phyloP scores from a whole-genome alignment of 2,329 filamentous ascomycete species.

The Delphinella strobiligena region DNA sequence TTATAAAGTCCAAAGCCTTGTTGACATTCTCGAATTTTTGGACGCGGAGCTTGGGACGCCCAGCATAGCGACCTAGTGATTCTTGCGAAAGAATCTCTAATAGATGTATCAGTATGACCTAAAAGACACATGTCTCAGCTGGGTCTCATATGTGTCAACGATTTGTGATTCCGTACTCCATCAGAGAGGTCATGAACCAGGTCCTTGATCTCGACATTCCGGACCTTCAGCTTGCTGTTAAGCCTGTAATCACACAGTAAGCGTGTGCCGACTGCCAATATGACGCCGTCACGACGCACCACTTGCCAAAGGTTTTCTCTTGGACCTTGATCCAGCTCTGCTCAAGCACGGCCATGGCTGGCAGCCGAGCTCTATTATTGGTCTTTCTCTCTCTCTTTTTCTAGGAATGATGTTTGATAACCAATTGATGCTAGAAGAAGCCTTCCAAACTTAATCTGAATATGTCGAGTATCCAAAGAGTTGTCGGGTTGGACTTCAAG shows the following conservation, averaged over 20 bases:
- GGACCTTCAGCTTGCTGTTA: slow-evolving; percentile 80
- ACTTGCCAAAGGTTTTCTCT: slow-evolving; percentile 99
- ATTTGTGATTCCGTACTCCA: slow-evolving; percentile 57
- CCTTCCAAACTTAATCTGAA: too few relatives aligned
- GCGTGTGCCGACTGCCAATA: neutral
- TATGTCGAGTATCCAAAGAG: too few relatives aligned
- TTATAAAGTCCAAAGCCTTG: slow-evolving; percentile 87
- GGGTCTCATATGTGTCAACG: neutral
- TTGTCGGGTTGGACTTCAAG: too few relatives aligned
- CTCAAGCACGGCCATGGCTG: slow-evolving; percentile 29
- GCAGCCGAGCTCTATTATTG: slow-evolving; percentile 1
- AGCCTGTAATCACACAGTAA: slow-evolving; percentile 47
- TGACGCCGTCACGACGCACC: slow-evolving; percentile 41
- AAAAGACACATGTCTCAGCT: neutral
- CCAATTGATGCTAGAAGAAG: too few relatives aligned
- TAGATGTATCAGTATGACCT: slow-evolving; percentile 92
- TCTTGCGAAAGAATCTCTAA: slow-evolving; percentile 92
- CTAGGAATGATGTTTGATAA: too few relatives aligned
- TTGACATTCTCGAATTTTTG: slow-evolving; percentile 98
- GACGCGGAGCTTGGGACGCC: slow-evolving; percentile 89
- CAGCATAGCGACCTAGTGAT: slow-evolving; percentile 90
- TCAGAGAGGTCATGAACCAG: slow-evolving; percentile 83
- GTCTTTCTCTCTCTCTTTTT: too few relatives aligned
- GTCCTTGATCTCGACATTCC: slow-evolving; percentile 71
- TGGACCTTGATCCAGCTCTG: slow-evolving; percentile 66